Conservation (phyloP, 768 basidiomycete genomes). For the Daedalea quercina region DNA sequence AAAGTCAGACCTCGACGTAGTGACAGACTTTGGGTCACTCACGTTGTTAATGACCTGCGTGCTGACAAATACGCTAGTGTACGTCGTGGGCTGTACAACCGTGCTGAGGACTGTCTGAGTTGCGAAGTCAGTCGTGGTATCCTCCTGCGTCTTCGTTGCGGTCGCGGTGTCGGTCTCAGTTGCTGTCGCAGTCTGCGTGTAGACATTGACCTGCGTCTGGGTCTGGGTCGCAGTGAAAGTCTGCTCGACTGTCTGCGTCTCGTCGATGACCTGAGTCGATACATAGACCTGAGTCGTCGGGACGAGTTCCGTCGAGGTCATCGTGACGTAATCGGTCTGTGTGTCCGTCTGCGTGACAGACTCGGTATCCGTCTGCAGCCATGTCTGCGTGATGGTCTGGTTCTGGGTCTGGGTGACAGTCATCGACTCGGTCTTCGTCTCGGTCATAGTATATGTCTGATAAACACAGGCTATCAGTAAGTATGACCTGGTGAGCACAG, state of each 20-base stretch:
- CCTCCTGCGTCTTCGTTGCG: conserved; percentile 27
- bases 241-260: conserved; percentile 42
- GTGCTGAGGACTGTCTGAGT: conserved; percentile 49
- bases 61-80: conserved; percentile 42
- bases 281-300: conserved; percentile 64
- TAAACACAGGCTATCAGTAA: not conserved
- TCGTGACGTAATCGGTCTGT: conserved; percentile 8
- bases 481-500: not conserved
- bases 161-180: conserved; percentile 28
- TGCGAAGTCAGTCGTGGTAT: conserved; percentile 51
- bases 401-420: conserved; percentile 40
- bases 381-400: conserved; percentile 35
- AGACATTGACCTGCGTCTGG: conserved; percentile 45
- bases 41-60: conserved; percentile 58
- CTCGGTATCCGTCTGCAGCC: conserved; percentile 31
- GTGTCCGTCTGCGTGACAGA: conserved; percentile 20
- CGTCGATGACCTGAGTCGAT: conserved; percentile 59
- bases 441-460: not conserved
- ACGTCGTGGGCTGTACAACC: conserved; percentile 52
- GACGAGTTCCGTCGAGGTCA: conserved; percentile 36
- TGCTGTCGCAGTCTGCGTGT: conserved; percentile 36
- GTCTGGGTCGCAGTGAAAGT: conserved; percentile 62
- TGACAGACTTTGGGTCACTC: conserved; percentile 17
- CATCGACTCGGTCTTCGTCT: conserved; percentile 32
- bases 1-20: not conserved